phyloP scores from a whole-genome alignment of 208 protist species.

The Herpetomonas tarakana region DNA sequence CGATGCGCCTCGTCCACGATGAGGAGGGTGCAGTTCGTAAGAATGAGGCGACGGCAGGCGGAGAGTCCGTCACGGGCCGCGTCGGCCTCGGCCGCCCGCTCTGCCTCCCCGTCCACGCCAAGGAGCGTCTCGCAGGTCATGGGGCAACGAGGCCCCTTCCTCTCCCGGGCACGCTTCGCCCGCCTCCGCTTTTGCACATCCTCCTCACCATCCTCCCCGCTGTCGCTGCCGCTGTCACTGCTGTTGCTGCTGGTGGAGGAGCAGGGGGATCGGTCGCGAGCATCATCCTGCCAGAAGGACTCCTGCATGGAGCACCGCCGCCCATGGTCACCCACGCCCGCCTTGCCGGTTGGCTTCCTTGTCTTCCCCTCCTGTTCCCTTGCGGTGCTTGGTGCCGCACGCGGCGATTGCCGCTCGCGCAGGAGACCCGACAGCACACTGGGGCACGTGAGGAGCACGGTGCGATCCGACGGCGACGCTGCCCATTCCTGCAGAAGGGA shows the following conservation, averaged over 20 bases:
- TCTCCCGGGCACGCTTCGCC: not conserved
- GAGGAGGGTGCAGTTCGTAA: slow-evolving; percentile 7
- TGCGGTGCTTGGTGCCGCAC: no score
- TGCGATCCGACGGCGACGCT: not conserved
- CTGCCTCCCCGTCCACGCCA: not conserved
- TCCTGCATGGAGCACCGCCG: not conserved
- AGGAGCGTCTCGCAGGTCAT: slow-evolving; percentile 7
- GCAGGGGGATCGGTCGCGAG: no score
- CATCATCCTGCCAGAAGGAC: slow-evolving; percentile 14
- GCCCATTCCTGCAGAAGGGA: slow-evolving; percentile 10
- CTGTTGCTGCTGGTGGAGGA: not conserved
- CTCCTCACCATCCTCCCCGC: not conserved
- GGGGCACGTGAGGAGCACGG: slow-evolving; percentile 5
- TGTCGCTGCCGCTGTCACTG: not conserved
- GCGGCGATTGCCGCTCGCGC: no score
- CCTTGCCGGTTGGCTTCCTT: not conserved
- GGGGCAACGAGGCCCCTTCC: no score
- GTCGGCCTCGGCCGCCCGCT: not conserved
- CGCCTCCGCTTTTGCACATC: not conserved
- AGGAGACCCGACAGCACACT: not conserved
- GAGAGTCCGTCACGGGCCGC: not conserved
- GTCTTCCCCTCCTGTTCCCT: no score
- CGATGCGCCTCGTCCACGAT: slow-evolving; percentile 15
- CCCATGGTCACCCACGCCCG: not conserved
- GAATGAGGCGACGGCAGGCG: not conserved